Percentiles rank a stretch among this genome's conserved stretches.
phyloP scores from a whole-genome alignment of 441 rosid species.

The Lagerstroemia fauriei region DNA sequence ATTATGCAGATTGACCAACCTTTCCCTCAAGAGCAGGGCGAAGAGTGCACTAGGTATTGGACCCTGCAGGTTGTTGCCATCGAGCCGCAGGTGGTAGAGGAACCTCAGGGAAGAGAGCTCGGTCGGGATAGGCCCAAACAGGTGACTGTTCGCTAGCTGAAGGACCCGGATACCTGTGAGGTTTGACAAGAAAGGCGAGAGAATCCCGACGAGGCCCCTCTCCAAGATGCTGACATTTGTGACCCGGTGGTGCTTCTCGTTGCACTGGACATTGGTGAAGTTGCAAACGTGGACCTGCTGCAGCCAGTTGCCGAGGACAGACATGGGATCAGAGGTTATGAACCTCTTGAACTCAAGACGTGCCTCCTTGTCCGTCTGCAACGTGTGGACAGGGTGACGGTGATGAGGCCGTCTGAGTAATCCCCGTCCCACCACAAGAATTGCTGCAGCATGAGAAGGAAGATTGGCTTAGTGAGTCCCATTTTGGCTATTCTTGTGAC shows the following conservation, averaged over 20 bases:
- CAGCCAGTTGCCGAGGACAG: slow-evolving; percentile 33
- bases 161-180: slow-evolving; percentile 36
- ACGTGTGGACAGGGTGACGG: slow-evolving; percentile 31
- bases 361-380: slow-evolving; percentile 39
- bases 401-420: neutral
- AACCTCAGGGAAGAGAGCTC: slow-evolving; percentile 36
- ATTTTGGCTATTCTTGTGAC: neutral
- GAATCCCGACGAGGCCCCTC: slow-evolving; percentile 25
- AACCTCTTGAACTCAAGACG: slow-evolving; percentile 42
- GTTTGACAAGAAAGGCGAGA: slow-evolving; percentile 38
- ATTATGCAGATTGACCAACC: slow-evolving; percentile 1
- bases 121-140: slow-evolving; percentile 33
- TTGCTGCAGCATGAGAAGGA: neutral
- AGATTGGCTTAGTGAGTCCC: neutral
- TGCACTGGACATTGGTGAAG: slow-evolving; percentile 39
- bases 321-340: slow-evolving; percentile 29
- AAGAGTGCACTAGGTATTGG: slow-evolving; percentile 39
- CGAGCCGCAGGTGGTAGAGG: slow-evolving; percentile 27
- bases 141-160: slow-evolving; percentile 30
- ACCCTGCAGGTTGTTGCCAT: slow-evolving; percentile 34
- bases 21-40: slow-evolving; percentile 32
- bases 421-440: neutral
- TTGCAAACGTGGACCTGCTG: slow-evolving; percentile 34
- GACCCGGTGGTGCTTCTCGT: slow-evolving; percentile 32
- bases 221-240: slow-evolving; percentile 22